phyloP scores from a whole-genome alignment of 768 basidiomycete genomes.

The Tylopilus plumbeoviolaceoides region DNA sequence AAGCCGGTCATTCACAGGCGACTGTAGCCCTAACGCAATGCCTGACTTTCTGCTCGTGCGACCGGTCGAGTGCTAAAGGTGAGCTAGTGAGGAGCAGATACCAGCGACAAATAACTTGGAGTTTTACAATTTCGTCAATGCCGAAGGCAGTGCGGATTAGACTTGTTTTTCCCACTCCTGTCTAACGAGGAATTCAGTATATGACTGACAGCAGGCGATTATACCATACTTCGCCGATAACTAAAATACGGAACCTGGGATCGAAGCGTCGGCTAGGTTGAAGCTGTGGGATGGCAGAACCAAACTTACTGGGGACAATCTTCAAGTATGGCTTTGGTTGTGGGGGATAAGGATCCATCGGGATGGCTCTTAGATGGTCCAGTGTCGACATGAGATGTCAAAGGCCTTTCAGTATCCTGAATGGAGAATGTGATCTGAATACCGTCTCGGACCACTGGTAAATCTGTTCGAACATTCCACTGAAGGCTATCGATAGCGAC shows the following conservation, averaged over 20 bases:
- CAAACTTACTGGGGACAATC: not conserved
- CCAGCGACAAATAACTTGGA: not conserved
- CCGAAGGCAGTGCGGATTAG: not conserved
- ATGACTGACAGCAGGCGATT: not conserved
- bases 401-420: too few species aligned
- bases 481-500: not conserved
- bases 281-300: too few species aligned
- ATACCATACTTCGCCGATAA: not conserved
- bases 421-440: not conserved
- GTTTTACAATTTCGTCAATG: not conserved
- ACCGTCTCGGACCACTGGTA: not conserved
- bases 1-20: not conserved
- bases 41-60: not conserved
- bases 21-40: not conserved
- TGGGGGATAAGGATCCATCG: not conserved
- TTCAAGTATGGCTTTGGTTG: not conserved
- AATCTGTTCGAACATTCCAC: not conserved
- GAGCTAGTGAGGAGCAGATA: not conserved
- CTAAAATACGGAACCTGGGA: constrained; percentile 2
- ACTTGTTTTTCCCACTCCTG: not conserved
- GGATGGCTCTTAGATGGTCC: not conserved
- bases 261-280: not conserved
- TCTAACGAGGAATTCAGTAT: not conserved
- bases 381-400: not conserved
- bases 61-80: not conserved